Evolutionary conservation across 306 rosid genomes (phyloP), one percentile per base, ranked within the genome.

Genomic region (Cicer chorassanicum): DNA sequence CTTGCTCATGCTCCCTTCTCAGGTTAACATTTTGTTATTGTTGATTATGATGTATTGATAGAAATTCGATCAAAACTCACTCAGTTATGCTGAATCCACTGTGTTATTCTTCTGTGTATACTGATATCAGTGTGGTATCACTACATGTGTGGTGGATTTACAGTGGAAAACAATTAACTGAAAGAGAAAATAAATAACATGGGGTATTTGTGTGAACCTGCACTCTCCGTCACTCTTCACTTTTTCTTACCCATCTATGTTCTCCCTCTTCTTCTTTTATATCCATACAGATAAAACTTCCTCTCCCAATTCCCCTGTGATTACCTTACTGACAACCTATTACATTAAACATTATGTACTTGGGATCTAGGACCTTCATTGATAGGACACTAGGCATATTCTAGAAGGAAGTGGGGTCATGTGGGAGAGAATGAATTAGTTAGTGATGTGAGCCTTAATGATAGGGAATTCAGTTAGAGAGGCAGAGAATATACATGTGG

Each of bases 1-100:
- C 98, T 94, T 81, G 98, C 97, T 72, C 92, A 92, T 62, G 96
- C 97, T 85, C 97, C 99, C 83, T 94, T 94, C 88, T 88, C 98
- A 92, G 99, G 99, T 94, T 84, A 74, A 78, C 63, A 68, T 84
- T 84, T 80, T 59, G 78, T 77, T 77, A 77, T 74, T 57, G 76
- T 76, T 71, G 77, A 59, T 79, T 75, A 81, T 51, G 55, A 48
- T 85, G 46, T 50, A 51, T 70, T 50, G 61, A 73, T 61, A 34
- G 40, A 73, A 73, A 59, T 15, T 29, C 13, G 48, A 73, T 60
- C 39, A 45, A 61, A 78, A 72, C 57, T 19, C 16, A 48, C 16
- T 49, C 45, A 4, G 4, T n/a, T 70, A 61, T 70, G 56, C 49
- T 49, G 57, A 78, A 70, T 50, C 40, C 56, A 43, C 29, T 36